Conservation (phyloP, 495 filamentous ascomycete species). For the Talaromyces wortmannii region DNA sequence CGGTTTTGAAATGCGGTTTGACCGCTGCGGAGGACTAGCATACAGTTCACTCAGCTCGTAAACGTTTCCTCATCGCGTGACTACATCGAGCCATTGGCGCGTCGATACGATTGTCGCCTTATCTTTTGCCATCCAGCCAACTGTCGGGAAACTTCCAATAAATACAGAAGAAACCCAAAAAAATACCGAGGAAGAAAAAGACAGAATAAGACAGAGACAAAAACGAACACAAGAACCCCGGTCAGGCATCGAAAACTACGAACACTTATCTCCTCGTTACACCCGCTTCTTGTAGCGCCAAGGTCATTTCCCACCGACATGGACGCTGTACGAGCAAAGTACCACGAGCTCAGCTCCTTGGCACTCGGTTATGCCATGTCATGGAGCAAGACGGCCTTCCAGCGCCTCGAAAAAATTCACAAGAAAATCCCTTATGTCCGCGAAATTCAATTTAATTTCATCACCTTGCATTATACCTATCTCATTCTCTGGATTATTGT, state of each 20-base stretch:
- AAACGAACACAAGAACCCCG: too few species aligned
- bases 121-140: too few species aligned
- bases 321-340: neutral
- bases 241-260: too few species aligned
- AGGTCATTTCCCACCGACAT: neutral
- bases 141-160: too few species aligned
- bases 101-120: too few species aligned
- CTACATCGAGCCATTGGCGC: too few species aligned
- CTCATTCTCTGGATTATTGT: slow-evolving; percentile 63
- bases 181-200: too few species aligned
- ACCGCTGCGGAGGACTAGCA: neutral
- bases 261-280: too few species aligned
- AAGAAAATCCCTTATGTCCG: slow-evolving; percentile 1
- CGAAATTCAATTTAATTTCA: slow-evolving; percentile 42
- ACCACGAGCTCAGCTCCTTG: neutral
- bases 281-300: too few species aligned
- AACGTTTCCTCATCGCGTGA: too few species aligned
- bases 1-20: neutral
- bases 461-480: slow-evolving; percentile 79
- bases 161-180: too few species aligned
- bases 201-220: too few species aligned
- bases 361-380: neutral
- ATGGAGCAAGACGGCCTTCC: neutral
- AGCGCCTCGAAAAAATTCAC: neutral
- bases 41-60: neutral